Percentiles rank a stretch among this genome's conserved stretches.
phyloP scores from a whole-genome alignment of 768 basidiomycete species.

The Punctularia strigosozonata region DNA sequence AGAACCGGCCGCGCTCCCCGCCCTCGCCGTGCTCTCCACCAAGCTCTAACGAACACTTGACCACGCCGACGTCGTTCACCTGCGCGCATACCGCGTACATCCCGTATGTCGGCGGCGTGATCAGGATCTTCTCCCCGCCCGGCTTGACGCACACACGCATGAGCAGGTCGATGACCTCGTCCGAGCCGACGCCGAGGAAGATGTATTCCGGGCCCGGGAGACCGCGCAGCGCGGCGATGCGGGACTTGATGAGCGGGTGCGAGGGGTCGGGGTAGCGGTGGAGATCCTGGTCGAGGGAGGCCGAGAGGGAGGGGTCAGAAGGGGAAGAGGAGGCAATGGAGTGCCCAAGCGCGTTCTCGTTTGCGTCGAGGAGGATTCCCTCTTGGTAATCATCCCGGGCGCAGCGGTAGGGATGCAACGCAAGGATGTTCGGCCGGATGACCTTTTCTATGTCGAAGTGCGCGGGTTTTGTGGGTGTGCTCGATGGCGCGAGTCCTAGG shows the following conservation, averaged over 20 bases:
- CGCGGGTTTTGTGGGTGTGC: slow-evolving; percentile 38
- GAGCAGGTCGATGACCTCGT: slow-evolving; percentile 91
- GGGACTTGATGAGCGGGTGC: slow-evolving; percentile 64
- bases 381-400: slow-evolving; percentile 91
- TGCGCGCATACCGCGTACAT: slow-evolving; percentile 96
- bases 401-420: slow-evolving; percentile 87
- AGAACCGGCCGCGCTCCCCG: slow-evolving; percentile 62
- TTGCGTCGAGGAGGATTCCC: slow-evolving; percentile 92
- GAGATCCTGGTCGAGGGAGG: slow-evolving; percentile 38
- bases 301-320: slow-evolving; percentile 15
- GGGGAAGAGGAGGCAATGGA: slow-evolving; percentile 40
- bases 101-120: slow-evolving; percentile 92
- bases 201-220: slow-evolving; percentile 51
- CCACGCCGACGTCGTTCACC: slow-evolving; percentile 82
- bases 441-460: slow-evolving; percentile 81
- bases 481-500: slow-evolving; percentile 40
- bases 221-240: slow-evolving; percentile 61
- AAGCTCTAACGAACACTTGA: slow-evolving; percentile 64
- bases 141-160: slow-evolving; percentile 86
- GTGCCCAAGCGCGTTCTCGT: slow-evolving; percentile 92
- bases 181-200: slow-evolving; percentile 93
- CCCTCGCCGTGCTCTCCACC: slow-evolving; percentile 53
- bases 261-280: slow-evolving; percentile 94
- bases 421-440: slow-evolving; percentile 89
- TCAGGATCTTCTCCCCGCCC: slow-evolving; percentile 69